Evolutionary conservation across 805 yeast genomes (phyloP), one percentile per base, ranked within the genome.

Genomic region (Hanseniaspora vineae): DNA sequence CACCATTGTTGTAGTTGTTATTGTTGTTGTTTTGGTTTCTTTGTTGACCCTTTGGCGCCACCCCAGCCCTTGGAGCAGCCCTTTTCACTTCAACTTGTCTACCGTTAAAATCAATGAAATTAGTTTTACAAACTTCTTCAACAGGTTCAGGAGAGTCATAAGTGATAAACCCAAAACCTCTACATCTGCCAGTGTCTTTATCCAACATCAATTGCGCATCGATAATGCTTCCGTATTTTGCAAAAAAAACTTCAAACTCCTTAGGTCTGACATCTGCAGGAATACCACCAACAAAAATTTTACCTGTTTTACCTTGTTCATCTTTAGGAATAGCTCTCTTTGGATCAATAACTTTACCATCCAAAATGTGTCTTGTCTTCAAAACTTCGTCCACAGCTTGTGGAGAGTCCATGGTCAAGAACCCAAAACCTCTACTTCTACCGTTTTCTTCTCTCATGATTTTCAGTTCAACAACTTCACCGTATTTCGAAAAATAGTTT

Each of bases 171-270:
- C 98, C 98, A 65, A 88, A 90, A 23, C 98, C 98, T 69, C 97
- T 78, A 2, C 96, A 87, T 60, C 95, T 78, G 50, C 97, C 97
- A 3, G 97, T 85, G 64, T 89, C 97, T 66, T 90, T 92, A 66
- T 90, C 97, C 55, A 90, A 77, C 98, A 90, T 90, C 55, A 90
- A 76, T 67, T 89, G 97, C 45, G 96, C 95, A 66, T 92, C 97
- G 57, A 90, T 84, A 50, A 90, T 89, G 40, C 79, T 78, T 56
- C 97, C 97, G 65, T 81, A 90, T 66, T 82, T 82, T 48, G 84
- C 77, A 60, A 90, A 90, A 65, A 84, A 88, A 45, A 76, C 80
- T 62, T 81, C 82, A 66, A 90, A 92, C 54, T 89, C 97, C 54
- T 77, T 77, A 56, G 94, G 96, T 52, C 88, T 87, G 46, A 89